phyloP scores from a whole-genome alignment of 306 rosid species.

The Lablab purpureus region DNA sequence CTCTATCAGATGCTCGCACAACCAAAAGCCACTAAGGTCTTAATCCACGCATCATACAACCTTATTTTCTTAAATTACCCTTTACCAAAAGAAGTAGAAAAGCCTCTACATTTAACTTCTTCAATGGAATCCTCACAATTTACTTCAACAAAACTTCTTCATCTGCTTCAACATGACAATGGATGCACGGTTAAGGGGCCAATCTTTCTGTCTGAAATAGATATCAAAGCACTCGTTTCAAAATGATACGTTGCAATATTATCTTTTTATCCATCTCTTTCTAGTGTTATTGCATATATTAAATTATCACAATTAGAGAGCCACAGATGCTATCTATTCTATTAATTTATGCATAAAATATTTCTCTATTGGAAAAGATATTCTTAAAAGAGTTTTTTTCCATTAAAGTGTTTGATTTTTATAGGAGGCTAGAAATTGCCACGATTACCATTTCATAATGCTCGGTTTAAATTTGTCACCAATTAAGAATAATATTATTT shows the following conservation, averaged over 20 bases:
- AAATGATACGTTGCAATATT: too few relatives aligned
- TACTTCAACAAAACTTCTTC: constrained; percentile 7
- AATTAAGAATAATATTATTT: neutral
- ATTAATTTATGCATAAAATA: too few relatives aligned
- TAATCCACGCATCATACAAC: neutral
- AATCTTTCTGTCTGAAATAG: too few relatives aligned
- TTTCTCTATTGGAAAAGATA: too few relatives aligned
- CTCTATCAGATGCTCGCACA: constrained; percentile 46
- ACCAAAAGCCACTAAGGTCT: constrained; percentile 26
- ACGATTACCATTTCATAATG: neutral
- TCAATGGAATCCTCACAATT: constrained; percentile 17
- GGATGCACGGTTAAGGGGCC: neutral
- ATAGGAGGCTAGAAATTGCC: too few relatives aligned
- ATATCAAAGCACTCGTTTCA: too few relatives aligned
- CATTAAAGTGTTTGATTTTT: too few relatives aligned
- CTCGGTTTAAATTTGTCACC: neutral
- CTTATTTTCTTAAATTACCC: constrained; percentile 14
- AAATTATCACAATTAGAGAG: too few relatives aligned
- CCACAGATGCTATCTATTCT: too few relatives aligned
- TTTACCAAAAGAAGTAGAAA: neutral
- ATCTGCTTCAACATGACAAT: neutral
- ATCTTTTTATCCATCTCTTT: too few relatives aligned
- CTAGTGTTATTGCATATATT: too few relatives aligned
- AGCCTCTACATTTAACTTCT: constrained; percentile 8
- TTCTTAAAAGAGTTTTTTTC: too few relatives aligned